Conservation (phyloP, 768 basidiomycete species). For the Agaricus bisporus region DNA sequence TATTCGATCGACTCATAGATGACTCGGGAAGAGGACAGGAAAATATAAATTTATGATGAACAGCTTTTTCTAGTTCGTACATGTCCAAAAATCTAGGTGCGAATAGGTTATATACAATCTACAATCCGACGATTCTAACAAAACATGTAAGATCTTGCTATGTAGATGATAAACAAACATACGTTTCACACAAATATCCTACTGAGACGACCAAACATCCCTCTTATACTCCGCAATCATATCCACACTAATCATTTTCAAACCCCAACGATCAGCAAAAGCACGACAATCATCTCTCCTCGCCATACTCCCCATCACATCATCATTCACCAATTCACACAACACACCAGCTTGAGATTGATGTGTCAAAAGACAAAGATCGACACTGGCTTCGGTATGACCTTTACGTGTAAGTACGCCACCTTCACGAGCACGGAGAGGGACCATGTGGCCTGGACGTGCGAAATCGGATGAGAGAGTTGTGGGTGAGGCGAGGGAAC, state of each 20-base stretch:
- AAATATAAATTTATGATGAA: no score
- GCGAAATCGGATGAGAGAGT: conserved; percentile 61
- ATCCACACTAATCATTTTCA: conserved; percentile 94
- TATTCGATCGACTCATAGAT: no score
- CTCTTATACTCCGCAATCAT: conserved; percentile 56
- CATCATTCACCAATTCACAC: conserved; percentile 94
- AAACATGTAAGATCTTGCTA: no score
- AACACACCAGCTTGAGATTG: conserved; percentile 73
- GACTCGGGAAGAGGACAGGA: no score
- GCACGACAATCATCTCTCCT: conserved; percentile 86
- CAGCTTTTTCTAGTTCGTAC: no score
- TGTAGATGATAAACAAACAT: not conserved
- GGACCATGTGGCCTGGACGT: conserved; percentile 94
- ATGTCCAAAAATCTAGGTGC: no score
- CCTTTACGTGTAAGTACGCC: conserved; percentile 86
- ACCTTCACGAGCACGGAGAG: conserved; percentile 79
- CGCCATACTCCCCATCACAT: conserved; percentile 88
- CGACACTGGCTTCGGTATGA: conserved; percentile 89
- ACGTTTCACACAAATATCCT: not conserved
- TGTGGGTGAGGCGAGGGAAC: conserved; percentile 66
- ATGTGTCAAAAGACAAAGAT: conserved; percentile 75
- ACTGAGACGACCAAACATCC: conserved; percentile 16
- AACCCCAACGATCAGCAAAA: conserved; percentile 85
- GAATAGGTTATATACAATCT: no score
- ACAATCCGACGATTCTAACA: no score